Base-by-base conservation (phyloP, 345 rosid genomes). In the Erucastrum elatum region DNA sequence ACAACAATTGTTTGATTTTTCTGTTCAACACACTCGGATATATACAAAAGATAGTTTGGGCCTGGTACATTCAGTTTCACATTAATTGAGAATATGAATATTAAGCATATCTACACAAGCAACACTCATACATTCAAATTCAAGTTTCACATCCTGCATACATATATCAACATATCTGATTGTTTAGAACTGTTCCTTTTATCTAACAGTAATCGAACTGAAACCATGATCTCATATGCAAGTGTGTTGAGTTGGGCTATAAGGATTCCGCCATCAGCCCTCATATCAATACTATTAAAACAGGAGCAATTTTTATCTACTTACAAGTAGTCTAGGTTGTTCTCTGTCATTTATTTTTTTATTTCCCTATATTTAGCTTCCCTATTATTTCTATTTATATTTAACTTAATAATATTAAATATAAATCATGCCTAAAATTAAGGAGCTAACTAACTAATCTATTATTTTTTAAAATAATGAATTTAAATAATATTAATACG, bases 1-100 rank as follows among this genome's bases (percentile, higher is more conserved):
- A 35, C 74, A 67, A 53, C 31, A 27, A 68, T 34, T 46, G 60
- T 73, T 79, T 61, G 59, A 46, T 15, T 15, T 15, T 27, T 21
- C 25, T 21, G 34, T 4, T 62, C 61, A 3, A 17, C 29, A 66
- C 41, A 56, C 37, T 71, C 6, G 66, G 56, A 60, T n/a, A 68
- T 46, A 13, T 13, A 58, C 53, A 31, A 16, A 15, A 8, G 11
- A 30, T 49, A 63, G 39, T 70, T 55, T 33, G 64, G 8, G 72
- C 31, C 5, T 49, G 11, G 2, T 35, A 10, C 10, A 69, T 15
- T 51, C 29, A 31, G 30, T 3, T 9, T 51, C 29, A 31, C 44
- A 6, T 9, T 51, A 39, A 39, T 39, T 39, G 62, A 27, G 65
- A 21, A 21, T 21, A n/a, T 11, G 34, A 27, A 58, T 21, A 9